Conservation (phyloP, 768 basidiomycete genomes). For the Boletus subcaerulescens region DNA sequence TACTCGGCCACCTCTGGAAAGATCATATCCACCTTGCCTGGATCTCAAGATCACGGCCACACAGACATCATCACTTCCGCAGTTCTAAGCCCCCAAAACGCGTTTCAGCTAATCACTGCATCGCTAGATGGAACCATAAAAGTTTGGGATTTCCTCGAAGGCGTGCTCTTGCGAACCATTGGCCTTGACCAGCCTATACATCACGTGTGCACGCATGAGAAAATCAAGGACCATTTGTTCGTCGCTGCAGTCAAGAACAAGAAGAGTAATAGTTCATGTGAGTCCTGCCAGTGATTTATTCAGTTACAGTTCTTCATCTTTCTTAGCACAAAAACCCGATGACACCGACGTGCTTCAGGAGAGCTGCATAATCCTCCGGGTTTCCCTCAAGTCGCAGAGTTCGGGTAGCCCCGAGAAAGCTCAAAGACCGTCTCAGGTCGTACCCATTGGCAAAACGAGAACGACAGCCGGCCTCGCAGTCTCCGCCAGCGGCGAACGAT, state of each 20-base stretch:
- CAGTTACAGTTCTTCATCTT: neutral
- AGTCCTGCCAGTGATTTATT: conserved; percentile 1
- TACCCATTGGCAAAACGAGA: conserved; percentile 65
- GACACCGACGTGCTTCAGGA: conserved; percentile 29
- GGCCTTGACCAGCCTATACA: conserved; percentile 67
- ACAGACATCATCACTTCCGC: conserved; percentile 67
- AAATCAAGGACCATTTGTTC: conserved; percentile 66
- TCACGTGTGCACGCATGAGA: conserved; percentile 67
- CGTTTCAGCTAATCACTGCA: conserved; percentile 85
- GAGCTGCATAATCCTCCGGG: conserved; percentile 48
- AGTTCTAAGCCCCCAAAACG: conserved; percentile 78
- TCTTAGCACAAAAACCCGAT: conserved; percentile 8
- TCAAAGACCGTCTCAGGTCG: conserved; percentile 47
- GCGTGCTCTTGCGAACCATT: conserved; percentile 70
- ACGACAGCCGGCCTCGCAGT: conserved; percentile 61
- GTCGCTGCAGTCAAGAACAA: conserved; percentile 56
- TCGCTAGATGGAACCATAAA: conserved; percentile 81
- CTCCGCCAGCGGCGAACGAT: conserved; percentile 74
- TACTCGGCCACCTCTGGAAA: conserved; percentile 76
- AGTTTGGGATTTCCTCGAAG: conserved; percentile 94
- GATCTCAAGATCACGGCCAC: conserved; percentile 40
- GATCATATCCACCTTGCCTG: conserved; percentile 79
- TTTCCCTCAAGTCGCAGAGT: conserved; percentile 50
- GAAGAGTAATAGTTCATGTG: conserved; percentile 39
- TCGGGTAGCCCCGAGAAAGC: conserved; percentile 41